These are phyloP conservation scores for Alnus rubra DNA, from an alignment of 306 rosid genomes.

Conservation along the genomic window DNA sequence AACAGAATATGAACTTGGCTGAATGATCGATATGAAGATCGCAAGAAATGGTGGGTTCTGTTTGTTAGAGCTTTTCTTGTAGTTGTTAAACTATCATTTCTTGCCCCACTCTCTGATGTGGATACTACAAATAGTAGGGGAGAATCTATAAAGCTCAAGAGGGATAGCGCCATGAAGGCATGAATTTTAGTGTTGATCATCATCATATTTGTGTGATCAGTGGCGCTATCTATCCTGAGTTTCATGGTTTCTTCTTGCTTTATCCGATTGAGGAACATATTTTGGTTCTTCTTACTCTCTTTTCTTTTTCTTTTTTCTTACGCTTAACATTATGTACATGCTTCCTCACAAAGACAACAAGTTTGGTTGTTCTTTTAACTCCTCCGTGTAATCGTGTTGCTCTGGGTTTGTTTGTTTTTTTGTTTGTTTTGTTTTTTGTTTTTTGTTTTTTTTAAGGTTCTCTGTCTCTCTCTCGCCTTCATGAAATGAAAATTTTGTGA, in stretches of 20 bases:
- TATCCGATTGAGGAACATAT: neutral
- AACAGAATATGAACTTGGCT: too few relatives aligned
- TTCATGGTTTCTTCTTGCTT: constrained; percentile 59
- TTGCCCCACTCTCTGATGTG: neutral
- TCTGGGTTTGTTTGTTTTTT: too few relatives aligned
- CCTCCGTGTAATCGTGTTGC: too few relatives aligned
- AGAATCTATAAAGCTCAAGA: constrained; percentile 84
- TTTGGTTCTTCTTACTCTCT: too few relatives aligned
- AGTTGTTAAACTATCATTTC: neutral
- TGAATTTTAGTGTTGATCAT: neutral
- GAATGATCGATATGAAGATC: too few relatives aligned
- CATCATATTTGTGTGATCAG: neutral
- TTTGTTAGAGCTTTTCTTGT: neutral
- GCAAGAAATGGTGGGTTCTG: too few relatives aligned
- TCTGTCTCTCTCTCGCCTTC: too few relatives aligned
- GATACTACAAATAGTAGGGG: constrained; percentile 29
- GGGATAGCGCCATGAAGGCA: constrained; percentile 73
- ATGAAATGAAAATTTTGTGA: too few relatives aligned
- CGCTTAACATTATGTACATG: neutral
- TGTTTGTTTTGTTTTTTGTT: too few relatives aligned
- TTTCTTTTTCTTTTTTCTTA: neutral
- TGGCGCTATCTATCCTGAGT: constrained; percentile 96
- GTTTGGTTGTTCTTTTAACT: too few relatives aligned
- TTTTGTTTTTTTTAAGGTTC: too few relatives aligned
- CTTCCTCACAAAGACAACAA: too few relatives aligned